Percentiles rank a stretch among this genome's conserved stretches.
phyloP scores from a whole-genome alignment of 2,329 filamentous ascomycete species.

The Hypoxylon sp. region DNA sequence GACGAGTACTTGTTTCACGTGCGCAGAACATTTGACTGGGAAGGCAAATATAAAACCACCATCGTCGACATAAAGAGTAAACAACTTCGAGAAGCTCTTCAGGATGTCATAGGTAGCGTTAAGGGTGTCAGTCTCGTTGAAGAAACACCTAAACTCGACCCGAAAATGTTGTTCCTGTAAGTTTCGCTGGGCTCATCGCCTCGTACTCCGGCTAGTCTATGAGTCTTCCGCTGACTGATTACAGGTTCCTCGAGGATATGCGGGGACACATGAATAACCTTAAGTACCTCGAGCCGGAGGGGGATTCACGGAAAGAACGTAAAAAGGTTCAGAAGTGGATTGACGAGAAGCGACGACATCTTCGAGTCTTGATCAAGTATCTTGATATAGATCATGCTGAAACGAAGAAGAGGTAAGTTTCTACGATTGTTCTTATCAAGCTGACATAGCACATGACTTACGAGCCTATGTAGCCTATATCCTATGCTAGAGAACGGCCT shows the following conservation, averaged over 20 bases:
- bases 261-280: conserved; percentile 72
- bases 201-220: not conserved
- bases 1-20: conserved; percentile 87
- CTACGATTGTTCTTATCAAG: not conserved
- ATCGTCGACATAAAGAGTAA: conserved; percentile 89
- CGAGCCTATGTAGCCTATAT: conserved; percentile 67
- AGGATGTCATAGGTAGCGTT: conserved; percentile 78
- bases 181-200: conserved; percentile 37
- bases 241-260: conserved; percentile 81
- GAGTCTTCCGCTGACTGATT: conserved; percentile 41
- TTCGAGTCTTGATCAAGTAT: conserved; percentile 80
- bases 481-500: conserved; percentile 83
- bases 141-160: conserved; percentile 78
- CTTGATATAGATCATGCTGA: conserved; percentile 85
- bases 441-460: conserved; percentile 1
- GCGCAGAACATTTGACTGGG: conserved; percentile 83
- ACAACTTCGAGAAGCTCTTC: conserved; percentile 75
- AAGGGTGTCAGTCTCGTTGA: conserved; percentile 84
- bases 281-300: conserved; percentile 65
- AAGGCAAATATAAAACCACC: conserved; percentile 80
- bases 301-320: conserved; percentile 65
- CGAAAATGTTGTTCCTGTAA: conserved; percentile 76
- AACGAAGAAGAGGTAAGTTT: conserved; percentile 70
- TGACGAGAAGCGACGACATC: conserved; percentile 69
- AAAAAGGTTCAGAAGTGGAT: conserved; percentile 71